Evolutionary conservation across 1,284 basidiomycete species (phyloP).

Genomic region (Cryptococcus maquisensis): DNA sequence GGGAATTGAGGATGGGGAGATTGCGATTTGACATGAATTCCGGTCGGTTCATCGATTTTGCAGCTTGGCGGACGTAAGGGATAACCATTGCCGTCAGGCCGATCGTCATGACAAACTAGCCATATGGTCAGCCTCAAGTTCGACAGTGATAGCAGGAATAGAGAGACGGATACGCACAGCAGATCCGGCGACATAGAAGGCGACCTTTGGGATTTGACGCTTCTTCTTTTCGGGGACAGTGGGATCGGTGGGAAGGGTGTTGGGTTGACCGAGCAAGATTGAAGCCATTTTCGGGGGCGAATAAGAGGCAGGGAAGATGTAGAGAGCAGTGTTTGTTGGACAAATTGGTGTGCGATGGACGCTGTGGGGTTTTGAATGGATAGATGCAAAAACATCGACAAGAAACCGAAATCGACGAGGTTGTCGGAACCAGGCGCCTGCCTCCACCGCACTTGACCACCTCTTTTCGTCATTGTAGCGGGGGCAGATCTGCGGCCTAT

Average conservation of each 20-base stretch:
- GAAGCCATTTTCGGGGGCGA: slow-evolving; percentile 8
- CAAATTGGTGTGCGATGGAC: too few species aligned
- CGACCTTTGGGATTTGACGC: slow-evolving; percentile 34
- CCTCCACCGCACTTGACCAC: too few species aligned
- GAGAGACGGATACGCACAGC: slow-evolving; percentile 22
- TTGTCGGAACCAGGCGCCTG: too few species aligned
- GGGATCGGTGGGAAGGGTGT: slow-evolving; percentile 6
- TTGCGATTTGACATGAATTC: slow-evolving; percentile 29
- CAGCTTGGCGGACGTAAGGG: slow-evolving; percentile 34
- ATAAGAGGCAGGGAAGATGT: too few species aligned
- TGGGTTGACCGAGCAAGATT: slow-evolving; percentile 6
- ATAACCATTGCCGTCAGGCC: slow-evolving; percentile 36
- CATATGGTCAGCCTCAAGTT: too few species aligned
- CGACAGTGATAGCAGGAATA: too few species aligned
- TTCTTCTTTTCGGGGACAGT: background rate
- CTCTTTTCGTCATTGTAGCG: too few species aligned
- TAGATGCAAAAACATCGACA: too few species aligned
- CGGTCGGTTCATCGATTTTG: slow-evolving; percentile 16
- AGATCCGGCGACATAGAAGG: slow-evolving; percentile 38
- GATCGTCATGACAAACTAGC: slow-evolving; percentile 38
- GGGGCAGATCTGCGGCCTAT: too few species aligned
- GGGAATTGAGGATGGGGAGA: background rate
- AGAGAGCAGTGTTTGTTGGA: too few species aligned
- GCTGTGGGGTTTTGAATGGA: too few species aligned
- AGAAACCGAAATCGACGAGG: too few species aligned